These are phyloP conservation scores for Liriodendron chinense DNA, from an alignment of 164 flowering plant genomes.

Conservation along the genomic window DNA sequence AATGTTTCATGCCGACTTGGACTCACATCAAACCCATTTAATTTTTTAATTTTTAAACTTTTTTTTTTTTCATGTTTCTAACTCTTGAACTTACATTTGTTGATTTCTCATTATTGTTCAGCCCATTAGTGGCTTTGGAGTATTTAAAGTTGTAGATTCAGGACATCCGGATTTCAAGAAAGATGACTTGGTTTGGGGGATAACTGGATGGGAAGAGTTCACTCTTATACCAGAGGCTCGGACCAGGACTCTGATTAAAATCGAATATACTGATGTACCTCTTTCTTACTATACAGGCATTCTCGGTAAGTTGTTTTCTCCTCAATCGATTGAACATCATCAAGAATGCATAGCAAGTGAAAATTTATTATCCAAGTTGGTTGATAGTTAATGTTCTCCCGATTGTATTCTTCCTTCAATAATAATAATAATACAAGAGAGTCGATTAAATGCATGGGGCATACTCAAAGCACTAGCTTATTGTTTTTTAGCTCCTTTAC, in stretches of 20 bases:
- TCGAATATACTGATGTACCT: constrained; percentile 45
- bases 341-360: not conserved
- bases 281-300: constrained; percentile 42
- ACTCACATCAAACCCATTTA: too few relatives aligned
- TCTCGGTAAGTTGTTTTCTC: constrained; percentile 18
- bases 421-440: not conserved
- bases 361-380: not conserved
- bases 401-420: not conserved
- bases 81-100: not conserved
- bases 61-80: not conserved
- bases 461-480: not conserved
- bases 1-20: too few relatives aligned
- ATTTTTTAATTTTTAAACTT: not conserved
- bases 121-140: constrained; percentile 26
- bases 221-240: constrained; percentile 20
- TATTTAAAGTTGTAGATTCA: constrained; percentile 46
- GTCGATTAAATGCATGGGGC: not conserved
- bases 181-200: constrained; percentile 61
- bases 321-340: not conserved
- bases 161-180: constrained; percentile 32
- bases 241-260: constrained; percentile 23
- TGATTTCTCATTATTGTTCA: not conserved
- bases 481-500: not conserved
- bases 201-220: constrained; percentile 55
- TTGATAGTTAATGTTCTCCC: not conserved